Conservation (phyloP, 1,284 basidiomycete genomes). For the Pseudozyma hubeiensis region DNA sequence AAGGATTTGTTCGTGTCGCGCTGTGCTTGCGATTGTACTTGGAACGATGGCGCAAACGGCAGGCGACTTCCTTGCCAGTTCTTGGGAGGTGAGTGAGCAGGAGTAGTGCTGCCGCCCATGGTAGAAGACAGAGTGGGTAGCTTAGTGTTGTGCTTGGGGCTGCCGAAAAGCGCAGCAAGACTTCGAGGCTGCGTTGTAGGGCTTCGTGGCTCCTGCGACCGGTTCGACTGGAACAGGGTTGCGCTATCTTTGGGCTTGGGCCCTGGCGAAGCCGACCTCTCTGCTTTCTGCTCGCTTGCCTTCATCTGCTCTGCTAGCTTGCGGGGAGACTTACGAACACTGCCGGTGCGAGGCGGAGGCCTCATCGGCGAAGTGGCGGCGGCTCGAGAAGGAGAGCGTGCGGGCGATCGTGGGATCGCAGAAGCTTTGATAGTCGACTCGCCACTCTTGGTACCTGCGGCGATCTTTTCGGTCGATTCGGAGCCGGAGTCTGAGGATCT, state of each 20-base stretch:
- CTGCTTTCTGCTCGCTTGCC: conserved; percentile 14
- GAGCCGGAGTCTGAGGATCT: conserved; percentile 32
- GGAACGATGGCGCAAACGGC: conserved; percentile 30
- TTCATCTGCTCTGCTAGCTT: conserved; percentile 38
- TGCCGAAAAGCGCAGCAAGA: conserved; percentile 44
- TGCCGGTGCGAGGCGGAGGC: conserved; percentile 36
- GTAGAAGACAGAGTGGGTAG: conserved; percentile 33
- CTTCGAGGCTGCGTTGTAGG: conserved; percentile 36
- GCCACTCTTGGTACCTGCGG: conserved; percentile 24
- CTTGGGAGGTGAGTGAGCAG: conserved; percentile 48
- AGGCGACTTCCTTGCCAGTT: conserved; percentile 34
- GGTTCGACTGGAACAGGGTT: conserved; percentile 23
- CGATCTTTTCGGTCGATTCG: conserved; percentile 39
- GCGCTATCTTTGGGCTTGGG: conserved; percentile 16
- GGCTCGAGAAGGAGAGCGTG: conserved; percentile 36
- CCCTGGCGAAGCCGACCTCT: conserved; percentile 22
- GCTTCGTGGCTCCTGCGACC: conserved; percentile 25
- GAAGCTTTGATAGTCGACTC: conserved; percentile 51
- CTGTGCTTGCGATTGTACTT: conserved; percentile 15
- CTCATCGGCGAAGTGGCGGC: conserved; percentile 31
- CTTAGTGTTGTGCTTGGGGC: conserved; percentile 42
- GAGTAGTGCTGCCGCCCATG: conserved; percentile 37
- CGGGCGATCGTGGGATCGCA: conserved; percentile 46
- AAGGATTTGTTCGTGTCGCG: conserved; percentile 26
- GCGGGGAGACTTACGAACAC: conserved; percentile 46